Conservation (phyloP, 352 stramenopile genomes). For the Pseudoperonospora humuli region DNA sequence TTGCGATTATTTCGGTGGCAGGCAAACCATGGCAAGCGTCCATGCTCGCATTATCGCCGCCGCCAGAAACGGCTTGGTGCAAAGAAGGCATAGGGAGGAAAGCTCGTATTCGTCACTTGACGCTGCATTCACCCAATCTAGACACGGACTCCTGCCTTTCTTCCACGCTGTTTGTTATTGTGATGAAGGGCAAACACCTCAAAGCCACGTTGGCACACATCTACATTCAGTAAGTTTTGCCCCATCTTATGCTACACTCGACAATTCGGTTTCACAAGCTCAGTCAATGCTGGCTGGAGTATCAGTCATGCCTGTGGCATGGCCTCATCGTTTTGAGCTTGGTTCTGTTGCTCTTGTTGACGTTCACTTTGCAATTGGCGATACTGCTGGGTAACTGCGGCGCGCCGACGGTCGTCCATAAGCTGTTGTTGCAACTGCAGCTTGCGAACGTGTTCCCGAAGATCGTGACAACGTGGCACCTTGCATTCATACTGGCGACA, state of each 20-base stretch:
- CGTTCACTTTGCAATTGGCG: slow-evolving; percentile 66
- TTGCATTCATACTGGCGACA: slow-evolving; percentile 91
- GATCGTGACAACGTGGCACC: slow-evolving; percentile 94
- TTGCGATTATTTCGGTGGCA: slow-evolving; percentile 9
- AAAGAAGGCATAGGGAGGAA: slow-evolving; percentile 22
- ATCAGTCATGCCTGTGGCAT: slow-evolving; percentile 28
- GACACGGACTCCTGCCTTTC: slow-evolving; percentile 4
- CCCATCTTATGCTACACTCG: slow-evolving; percentile 38
- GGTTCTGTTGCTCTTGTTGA: slow-evolving; percentile 26
- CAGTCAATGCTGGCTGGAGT: no score
- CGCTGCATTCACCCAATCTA: slow-evolving; percentile 4
- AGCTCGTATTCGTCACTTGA: not conserved
- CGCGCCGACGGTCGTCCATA: slow-evolving; percentile 94
- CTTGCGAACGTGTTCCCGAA: slow-evolving; percentile 92
- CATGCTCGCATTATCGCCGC: slow-evolving; percentile 73
- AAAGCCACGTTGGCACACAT: slow-evolving; percentile 26
- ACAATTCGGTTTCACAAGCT: slow-evolving; percentile 11
- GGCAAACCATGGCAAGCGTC: slow-evolving; percentile 84
- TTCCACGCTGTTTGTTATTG: slow-evolving; percentile 10
- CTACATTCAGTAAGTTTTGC: slow-evolving; percentile 27
- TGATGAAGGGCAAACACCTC: not conserved
- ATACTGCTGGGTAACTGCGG: slow-evolving; percentile 83
- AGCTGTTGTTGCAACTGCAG: slow-evolving; percentile 95
- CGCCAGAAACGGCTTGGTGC: slow-evolving; percentile 70
- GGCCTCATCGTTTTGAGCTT: slow-evolving; percentile 31